Evolutionary conservation across 345 rosid species (phyloP).

Genomic region (Geranium brycei): DNA sequence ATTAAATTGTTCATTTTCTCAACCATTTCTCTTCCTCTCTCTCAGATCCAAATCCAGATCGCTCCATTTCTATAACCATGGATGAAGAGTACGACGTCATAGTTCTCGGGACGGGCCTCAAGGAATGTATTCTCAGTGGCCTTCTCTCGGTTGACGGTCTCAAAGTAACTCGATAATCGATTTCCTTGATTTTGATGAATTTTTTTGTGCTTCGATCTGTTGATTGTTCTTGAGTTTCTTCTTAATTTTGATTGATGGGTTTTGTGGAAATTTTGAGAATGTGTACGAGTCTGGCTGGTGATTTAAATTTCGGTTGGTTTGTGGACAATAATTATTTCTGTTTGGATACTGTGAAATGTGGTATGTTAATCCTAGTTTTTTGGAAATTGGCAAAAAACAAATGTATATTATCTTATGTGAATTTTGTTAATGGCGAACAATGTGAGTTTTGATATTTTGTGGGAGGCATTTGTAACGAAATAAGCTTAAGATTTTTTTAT

Average conservation of each 20-base stretch:
- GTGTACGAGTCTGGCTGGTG: not conserved
- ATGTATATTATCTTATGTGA: too few relatives aligned
- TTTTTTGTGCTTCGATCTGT: not conserved
- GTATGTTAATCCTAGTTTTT: too few relatives aligned
- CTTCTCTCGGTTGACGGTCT: slow-evolving; percentile 89
- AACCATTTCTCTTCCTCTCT: not conserved
- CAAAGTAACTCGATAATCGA: slow-evolving; percentile 31
- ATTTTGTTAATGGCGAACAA: too few relatives aligned
- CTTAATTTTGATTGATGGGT: not conserved
- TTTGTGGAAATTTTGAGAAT: not conserved
- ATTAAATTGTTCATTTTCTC: not conserved
- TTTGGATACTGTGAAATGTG: too few relatives aligned
- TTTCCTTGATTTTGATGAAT: not conserved
- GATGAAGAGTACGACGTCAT: slow-evolving; percentile 94
- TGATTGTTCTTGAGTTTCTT: not conserved
- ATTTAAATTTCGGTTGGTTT: too few relatives aligned
- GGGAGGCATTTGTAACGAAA: too few relatives aligned
- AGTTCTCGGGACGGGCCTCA: slow-evolving; percentile 86
- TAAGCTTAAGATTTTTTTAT: too few relatives aligned
- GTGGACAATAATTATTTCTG: too few relatives aligned
- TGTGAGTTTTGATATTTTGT: too few relatives aligned
- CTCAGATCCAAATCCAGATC: not conserved
- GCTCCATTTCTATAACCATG: slow-evolving; percentile 18
- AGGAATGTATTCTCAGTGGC: slow-evolving; percentile 93
- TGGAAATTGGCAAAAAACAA: too few relatives aligned